Percentiles rank a stretch among this genome's conserved stretches.
phyloP scores from a whole-genome alignment of 495 filamentous ascomycete genomes.

The Aspergillus taichungensis region DNA sequence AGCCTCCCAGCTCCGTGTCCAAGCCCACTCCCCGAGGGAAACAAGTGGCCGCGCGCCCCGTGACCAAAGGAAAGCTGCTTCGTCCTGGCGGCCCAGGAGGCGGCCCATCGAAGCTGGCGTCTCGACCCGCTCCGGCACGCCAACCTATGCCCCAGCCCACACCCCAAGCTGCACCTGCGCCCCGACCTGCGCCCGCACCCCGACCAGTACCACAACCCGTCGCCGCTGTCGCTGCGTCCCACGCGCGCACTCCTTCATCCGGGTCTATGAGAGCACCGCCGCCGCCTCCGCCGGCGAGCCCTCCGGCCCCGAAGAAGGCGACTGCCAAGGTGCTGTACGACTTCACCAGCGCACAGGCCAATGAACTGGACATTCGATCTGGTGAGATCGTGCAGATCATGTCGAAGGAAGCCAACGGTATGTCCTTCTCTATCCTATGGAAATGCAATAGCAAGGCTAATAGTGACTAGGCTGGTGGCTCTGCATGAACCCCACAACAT shows the following conservation, averaged over 20 bases:
- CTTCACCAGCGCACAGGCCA: constrained; percentile 67
- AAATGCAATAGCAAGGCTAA: constrained; percentile 15
- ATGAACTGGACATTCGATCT: constrained; percentile 66
- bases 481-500: constrained; percentile 55
- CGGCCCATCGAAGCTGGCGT: constrained; percentile 61
- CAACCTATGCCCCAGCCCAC: constrained; percentile 30
- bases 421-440: constrained; percentile 17
- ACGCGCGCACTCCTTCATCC: constrained; percentile 45
- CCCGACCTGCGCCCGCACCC: constrained; percentile 24
- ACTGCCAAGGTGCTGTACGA: constrained; percentile 81
- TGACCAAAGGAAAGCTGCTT: constrained; percentile 81
- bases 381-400: constrained; percentile 79
- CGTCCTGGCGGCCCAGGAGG: constrained; percentile 82
- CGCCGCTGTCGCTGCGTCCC: constrained; percentile 33
- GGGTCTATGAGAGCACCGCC: constrained; percentile 57
- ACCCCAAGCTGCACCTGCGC: constrained; percentile 38
- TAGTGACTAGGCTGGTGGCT: constrained; percentile 78
- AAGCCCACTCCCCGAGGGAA: constrained; percentile 78
- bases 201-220: constrained; percentile 37
- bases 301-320: constrained; percentile 59
- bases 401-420: constrained; percentile 87
- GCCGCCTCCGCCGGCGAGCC: constrained; percentile 59
- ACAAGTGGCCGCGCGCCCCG: constrained; percentile 75
- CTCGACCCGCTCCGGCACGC: constrained; percentile 40
- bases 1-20: constrained; percentile 75